Evolutionary conservation across 345 rosid species (phyloP).

Genomic region (Firmiana major): DNA sequence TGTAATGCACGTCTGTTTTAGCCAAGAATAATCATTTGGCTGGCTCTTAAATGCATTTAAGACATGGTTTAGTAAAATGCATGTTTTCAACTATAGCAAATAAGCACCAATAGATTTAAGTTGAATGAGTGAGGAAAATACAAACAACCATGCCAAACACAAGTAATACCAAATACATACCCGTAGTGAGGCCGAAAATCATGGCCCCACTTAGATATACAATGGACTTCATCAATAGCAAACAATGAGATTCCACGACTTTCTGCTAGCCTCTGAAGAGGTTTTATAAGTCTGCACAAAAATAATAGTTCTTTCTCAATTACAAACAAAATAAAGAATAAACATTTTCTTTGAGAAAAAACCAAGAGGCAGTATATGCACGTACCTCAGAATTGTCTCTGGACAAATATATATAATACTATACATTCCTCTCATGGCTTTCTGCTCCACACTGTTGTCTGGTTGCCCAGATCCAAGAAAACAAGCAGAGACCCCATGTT

Average conservation of each 20-base stretch:
- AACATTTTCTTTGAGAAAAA: conserved; percentile 1
- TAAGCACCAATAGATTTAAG: not conserved
- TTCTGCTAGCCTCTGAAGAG: conserved; percentile 74
- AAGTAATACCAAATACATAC: conserved; percentile 21
- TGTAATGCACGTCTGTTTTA: not conserved
- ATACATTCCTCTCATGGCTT: conserved; percentile 85
- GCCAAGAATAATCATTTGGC: not conserved
- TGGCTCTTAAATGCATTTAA: not conserved
- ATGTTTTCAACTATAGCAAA: not conserved
- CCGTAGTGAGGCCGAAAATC: conserved; percentile 85
- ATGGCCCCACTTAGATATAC: conserved; percentile 97
- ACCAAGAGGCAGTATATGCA: not conserved
- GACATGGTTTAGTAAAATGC: too few species aligned
- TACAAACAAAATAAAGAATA: conserved; percentile 3
- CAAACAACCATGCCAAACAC: not conserved
- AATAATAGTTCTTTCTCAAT: conserved; percentile 5
- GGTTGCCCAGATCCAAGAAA: conserved; percentile 97
- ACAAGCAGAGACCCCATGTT: conserved; percentile 75
- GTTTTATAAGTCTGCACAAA: conserved; percentile 56
- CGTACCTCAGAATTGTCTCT: conserved; percentile 67
- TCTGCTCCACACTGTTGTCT: conserved; percentile 70
- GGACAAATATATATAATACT: conserved; percentile 83
- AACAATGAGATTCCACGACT: conserved; percentile 72
- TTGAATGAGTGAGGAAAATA: not conserved
- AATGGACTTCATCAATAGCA: conserved; percentile 91